These are phyloP conservation scores for Moniliella sp. DNA, from an alignment of 1,284 basidiomycete species.

Conservation along the genomic window DNA sequence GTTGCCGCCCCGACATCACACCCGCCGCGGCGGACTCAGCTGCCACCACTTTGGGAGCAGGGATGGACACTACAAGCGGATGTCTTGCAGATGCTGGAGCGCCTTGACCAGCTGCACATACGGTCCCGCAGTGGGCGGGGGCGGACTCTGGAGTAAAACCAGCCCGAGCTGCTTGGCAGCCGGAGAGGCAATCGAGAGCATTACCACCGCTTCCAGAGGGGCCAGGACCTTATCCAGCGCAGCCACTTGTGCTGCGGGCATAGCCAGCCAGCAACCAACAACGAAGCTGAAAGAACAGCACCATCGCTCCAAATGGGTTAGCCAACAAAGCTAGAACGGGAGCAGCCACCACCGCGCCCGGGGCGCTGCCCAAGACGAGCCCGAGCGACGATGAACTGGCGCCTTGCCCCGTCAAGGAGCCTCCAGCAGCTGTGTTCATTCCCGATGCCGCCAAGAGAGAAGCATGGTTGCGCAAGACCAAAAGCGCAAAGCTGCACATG, in stretches of 20 bases:
- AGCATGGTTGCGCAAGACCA: constrained; percentile 23
- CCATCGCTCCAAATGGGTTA: constrained; percentile 27
- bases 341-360: constrained; percentile 6
- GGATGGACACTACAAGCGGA: too few relatives aligned
- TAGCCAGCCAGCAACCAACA: constrained; percentile 14
- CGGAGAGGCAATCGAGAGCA: constrained; percentile 25
- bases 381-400: too few relatives aligned
- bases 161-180: constrained; percentile 22
- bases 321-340: constrained; percentile 12
- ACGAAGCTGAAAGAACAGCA: constrained; percentile 22
- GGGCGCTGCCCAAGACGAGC: too few relatives aligned
- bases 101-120: constrained; percentile 12
- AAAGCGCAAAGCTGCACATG: constrained; percentile 14
- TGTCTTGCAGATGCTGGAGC: too few relatives aligned
- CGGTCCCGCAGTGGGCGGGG: constrained; percentile 4
- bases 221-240: constrained; percentile 31
- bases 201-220: constrained; percentile 20
- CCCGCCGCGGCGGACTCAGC: constrained; percentile 17
- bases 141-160: constrained; percentile 26
- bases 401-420: too few relatives aligned
- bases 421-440: constrained; percentile 18
- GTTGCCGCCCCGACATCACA: constrained; percentile 14
- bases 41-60: too few relatives aligned
- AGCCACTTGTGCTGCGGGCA: constrained; percentile 24
- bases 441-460: constrained; percentile 25